Base-by-base conservation (phyloP, 306 rosid genomes). In the Trichosanthes truncata region DNA sequence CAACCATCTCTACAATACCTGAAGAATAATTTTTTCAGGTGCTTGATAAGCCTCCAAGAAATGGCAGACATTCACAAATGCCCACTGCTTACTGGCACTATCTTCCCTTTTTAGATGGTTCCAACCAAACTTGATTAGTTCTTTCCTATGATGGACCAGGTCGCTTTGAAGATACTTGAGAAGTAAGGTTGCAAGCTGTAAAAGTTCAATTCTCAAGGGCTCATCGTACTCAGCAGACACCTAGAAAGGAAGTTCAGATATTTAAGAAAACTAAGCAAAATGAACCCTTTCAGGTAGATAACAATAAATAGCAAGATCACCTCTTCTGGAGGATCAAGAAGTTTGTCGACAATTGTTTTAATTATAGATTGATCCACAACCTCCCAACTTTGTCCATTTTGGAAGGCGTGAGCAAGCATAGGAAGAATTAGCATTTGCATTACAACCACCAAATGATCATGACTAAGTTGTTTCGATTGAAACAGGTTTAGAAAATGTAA, bases 361-460 rank as follows among this genome's bases (percentile, higher is more conserved):
- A 96, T 89, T 40, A 96, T 91, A 80, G 82, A 26, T 80, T 87
- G 88, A 85, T 96, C 99, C 87, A 96, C 98, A 69, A 96, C 99
- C 83, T 96, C 99, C 99, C 99, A 96, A 83, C 97, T 96, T 86
- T 93, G 96, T 76, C 79, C 91, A 89, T 91, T 93, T 85, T 93
- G 99, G 91, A 96, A 96, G 78, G 99, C 92, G 79, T 96, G 98
- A 74, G 98, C 97, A 77, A 96, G 96, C 99, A 93, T 96, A 40
- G 99, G 99, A 81, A 96, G 99, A 83, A 96, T 89, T 33, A 96
- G 96, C 97, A 96, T 93, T 91, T 96, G 99, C 98, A 96, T 96
- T 74, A 93, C 91, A 78, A 93, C 86, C 81, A 96, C 98, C 87
- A 96, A 89, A 84, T 96, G 99, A 80, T 93, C 99, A 36, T 87